Conservation (phyloP, 164 flowering plant species). For the Macadamia integrifolia region DNA sequence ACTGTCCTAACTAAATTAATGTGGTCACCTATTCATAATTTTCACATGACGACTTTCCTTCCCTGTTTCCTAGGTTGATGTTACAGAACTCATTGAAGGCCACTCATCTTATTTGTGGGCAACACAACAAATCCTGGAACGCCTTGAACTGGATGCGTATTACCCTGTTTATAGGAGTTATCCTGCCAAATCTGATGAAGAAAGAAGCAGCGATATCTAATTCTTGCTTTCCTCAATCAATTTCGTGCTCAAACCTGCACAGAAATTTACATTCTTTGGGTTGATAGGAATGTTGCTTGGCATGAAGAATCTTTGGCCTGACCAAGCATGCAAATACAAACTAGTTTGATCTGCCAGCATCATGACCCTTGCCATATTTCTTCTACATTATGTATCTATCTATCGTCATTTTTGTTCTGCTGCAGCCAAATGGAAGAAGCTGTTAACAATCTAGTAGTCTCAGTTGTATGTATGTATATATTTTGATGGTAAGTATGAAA, state of each 20-base stretch:
- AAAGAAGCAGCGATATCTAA: background rate
- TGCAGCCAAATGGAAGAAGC: too few relatives aligned
- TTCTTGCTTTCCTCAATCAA: background rate
- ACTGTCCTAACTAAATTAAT: too few relatives aligned
- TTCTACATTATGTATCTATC: too few relatives aligned
- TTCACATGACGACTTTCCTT: background rate
- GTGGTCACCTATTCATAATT: background rate
- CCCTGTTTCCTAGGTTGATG: slow-evolving; percentile 35
- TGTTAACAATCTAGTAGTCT: too few relatives aligned
- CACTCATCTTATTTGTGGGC: slow-evolving; percentile 73
- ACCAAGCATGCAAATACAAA: background rate
- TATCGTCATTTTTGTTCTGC: too few relatives aligned
- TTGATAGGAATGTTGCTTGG: background rate
- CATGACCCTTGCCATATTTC: too few relatives aligned
- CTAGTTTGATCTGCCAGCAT: background rate
- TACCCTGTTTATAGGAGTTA: slow-evolving; percentile 57
- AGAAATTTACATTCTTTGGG: background rate
- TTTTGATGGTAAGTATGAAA: too few relatives aligned
- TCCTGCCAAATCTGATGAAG: slow-evolving; percentile 13
- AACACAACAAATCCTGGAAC: slow-evolving; percentile 59
- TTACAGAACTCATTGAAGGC: slow-evolving; percentile 33
- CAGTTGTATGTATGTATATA: too few relatives aligned
- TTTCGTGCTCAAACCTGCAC: background rate
- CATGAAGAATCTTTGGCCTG: background rate
- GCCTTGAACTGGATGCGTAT: slow-evolving; percentile 69